Evolutionary conservation across 2,329 filamentous ascomycete species (phyloP).

Genomic region (Escovopsis weberi): DNA sequence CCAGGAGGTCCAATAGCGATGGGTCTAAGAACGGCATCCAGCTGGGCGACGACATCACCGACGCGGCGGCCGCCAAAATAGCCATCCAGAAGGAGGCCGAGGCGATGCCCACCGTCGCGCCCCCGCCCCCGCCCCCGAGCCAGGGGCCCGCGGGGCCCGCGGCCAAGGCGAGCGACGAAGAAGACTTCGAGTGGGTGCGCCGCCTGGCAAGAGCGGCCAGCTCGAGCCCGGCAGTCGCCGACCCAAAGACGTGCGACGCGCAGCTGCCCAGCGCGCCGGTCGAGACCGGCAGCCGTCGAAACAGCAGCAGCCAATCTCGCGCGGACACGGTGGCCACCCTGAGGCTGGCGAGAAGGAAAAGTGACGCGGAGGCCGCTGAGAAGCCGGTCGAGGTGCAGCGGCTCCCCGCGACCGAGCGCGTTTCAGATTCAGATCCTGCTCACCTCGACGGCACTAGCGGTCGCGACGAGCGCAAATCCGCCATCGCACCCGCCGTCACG

Average conservation of each 20-base stretch:
- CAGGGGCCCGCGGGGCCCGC: neutral
- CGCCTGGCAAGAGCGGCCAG: conserved; percentile 33
- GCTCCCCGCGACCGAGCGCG: neutral
- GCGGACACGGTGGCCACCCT: no score
- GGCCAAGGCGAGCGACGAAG: conserved; percentile 12
- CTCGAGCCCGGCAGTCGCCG: conserved; percentile 25
- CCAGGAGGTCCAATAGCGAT: conserved; percentile 1
- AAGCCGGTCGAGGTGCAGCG: no score
- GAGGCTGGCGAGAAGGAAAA: no score
- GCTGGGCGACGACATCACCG: neutral
- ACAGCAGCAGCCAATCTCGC: no score
- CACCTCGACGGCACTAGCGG: conserved; percentile 3
- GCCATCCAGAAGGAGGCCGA: conserved; percentile 2
- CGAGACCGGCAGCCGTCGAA: no score
- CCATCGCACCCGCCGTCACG: conserved; percentile 30
- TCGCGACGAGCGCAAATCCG: conserved; percentile 15
- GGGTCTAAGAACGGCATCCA: neutral
- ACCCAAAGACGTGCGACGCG: conserved; percentile 10
- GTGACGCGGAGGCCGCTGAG: no score
- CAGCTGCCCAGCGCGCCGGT: no score
- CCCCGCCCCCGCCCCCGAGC: neutral
- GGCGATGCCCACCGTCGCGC: conserved; percentile 8
- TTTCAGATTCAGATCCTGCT: conserved; percentile 7
- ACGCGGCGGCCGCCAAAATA: neutral
- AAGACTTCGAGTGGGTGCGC: conserved; percentile 35